A percentile compares a stretch with the other conserved stretches of the same genome.
phyloP scores from a whole-genome alignment of 768 basidiomycete genomes.

The Tricholoma sp. region DNA sequence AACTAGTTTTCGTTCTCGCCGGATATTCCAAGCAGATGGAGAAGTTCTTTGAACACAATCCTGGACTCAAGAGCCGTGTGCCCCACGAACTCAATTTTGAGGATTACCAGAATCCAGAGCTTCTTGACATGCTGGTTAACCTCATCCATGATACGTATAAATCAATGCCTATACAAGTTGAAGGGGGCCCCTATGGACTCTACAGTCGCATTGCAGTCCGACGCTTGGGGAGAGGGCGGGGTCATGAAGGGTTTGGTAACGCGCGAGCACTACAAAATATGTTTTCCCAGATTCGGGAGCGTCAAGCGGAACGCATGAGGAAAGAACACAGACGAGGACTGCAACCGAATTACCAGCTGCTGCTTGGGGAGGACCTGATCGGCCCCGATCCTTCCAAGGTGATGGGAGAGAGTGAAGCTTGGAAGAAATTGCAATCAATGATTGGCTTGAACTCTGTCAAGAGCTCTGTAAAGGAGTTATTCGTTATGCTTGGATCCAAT shows the following conservation, averaged over 20 bases:
- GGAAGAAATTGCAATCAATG: conserved; percentile 45
- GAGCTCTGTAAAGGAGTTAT: conserved; percentile 41
- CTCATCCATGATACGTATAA: conserved; percentile 40
- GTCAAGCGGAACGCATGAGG: conserved; percentile 49
- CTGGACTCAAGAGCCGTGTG: conserved; percentile 61
- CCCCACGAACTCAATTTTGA: conserved; percentile 53
- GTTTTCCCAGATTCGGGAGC: conserved; percentile 39
- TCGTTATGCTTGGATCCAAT: conserved; percentile 44
- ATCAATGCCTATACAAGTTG: conserved; percentile 44
- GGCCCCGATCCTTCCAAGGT: conserved; percentile 57
- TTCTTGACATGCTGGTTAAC: conserved; percentile 49
- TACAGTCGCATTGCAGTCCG: conserved; percentile 50
- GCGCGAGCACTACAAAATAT: conserved; percentile 55
- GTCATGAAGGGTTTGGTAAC: conserved; percentile 57
- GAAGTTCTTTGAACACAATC: conserved; percentile 72
- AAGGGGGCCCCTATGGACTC: conserved; percentile 49
- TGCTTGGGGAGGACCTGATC: conserved; percentile 53
- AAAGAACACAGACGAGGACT: conserved; percentile 35
- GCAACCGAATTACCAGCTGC: conserved; percentile 42
- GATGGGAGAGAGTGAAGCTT: conserved; percentile 39
- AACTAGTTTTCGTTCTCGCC: conserved; percentile 62
- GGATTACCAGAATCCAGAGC: conserved; percentile 56
- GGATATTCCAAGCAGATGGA: conserved; percentile 74
- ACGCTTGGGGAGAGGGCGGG: conserved; percentile 57
- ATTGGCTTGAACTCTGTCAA: conserved; percentile 58